Conservation (phyloP, 441 rosid genomes). For the Erodium chrysanthum region DNA sequence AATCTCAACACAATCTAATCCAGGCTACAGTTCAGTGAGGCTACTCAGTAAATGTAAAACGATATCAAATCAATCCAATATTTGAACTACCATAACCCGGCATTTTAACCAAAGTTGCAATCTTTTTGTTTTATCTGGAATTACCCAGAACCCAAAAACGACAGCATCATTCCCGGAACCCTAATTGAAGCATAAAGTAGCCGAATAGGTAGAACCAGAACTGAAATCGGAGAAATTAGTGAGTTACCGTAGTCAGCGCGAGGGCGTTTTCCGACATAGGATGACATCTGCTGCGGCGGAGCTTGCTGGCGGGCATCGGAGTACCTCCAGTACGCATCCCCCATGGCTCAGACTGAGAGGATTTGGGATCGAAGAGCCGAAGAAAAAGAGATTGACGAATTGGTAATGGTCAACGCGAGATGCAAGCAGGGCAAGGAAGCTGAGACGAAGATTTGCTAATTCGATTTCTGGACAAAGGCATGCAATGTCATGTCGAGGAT, state of each 20-base stretch:
- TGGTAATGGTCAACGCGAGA: too few relatives aligned
- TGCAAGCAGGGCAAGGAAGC: too few relatives aligned
- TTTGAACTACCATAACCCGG: neutral
- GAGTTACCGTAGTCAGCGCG: neutral
- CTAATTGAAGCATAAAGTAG: neutral
- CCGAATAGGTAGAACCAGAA: too few relatives aligned
- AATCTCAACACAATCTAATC: too few relatives aligned
- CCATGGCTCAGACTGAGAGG: neutral
- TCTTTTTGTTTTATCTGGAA: neutral
- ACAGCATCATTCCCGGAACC: neutral
- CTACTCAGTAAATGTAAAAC: neutral
- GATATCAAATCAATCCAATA: too few relatives aligned
- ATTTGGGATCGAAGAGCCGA: too few relatives aligned
- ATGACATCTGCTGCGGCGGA: neutral
- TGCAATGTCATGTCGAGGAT: neutral
- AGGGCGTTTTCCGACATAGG: neutral
- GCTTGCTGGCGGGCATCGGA: neutral
- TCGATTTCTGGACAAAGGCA: neutral
- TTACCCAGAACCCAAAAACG: too few relatives aligned
- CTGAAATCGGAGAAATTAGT: neutral
- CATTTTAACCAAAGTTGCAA: neutral
- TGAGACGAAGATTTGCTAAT: neutral
- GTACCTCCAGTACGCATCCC: neutral
- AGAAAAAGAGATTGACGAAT: too few relatives aligned
- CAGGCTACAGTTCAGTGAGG: neutral